These are phyloP conservation scores for Parathielavia appendiculata DNA, from an alignment of 495 filamentous ascomycete species.

Conservation along the genomic window DNA sequence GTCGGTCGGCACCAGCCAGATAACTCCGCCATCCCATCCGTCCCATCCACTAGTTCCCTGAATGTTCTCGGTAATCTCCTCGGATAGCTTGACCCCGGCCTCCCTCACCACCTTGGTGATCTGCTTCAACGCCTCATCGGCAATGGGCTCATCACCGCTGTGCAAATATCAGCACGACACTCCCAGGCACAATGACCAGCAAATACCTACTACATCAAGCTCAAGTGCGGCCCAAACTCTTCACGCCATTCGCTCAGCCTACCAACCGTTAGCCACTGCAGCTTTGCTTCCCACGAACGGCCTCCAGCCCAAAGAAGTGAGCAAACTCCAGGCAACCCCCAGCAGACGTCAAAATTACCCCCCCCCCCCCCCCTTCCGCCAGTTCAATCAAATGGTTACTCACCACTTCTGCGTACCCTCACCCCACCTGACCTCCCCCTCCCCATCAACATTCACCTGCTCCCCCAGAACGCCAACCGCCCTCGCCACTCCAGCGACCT, in stretches of 20 bases:
- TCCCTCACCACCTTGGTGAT: slow-evolving; percentile 22
- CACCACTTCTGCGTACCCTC: slow-evolving; percentile 26
- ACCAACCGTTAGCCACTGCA: background rate
- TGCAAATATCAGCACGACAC: background rate
- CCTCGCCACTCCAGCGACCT: slow-evolving; percentile 23
- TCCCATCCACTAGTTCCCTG: background rate
- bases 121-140: slow-evolving; percentile 18
- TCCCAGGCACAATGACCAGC: background rate
- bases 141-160: slow-evolving; percentile 26
- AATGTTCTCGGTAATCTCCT: background rate
- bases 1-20: slow-evolving; percentile 33
- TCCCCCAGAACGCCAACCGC: slow-evolving; percentile 22
- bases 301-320: too few species aligned
- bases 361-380: background rate
- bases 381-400: background rate
- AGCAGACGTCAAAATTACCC: background rate
- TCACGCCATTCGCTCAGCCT: slow-evolving; percentile 23
- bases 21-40: slow-evolving; percentile 31
- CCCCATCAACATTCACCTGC: slow-evolving; percentile 11
- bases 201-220: slow-evolving; percentile 32
- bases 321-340: too few species aligned
- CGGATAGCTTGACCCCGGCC: slow-evolving; percentile 22
- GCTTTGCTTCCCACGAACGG: background rate
- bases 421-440: slow-evolving; percentile 13
- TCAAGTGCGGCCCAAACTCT: slow-evolving; percentile 30